Percentiles rank a stretch among this genome's conserved stretches.
Evolutionary conservation across 805 yeast genomes (phyloP).

Genomic region (Cyberlindnera japonica): DNA sequence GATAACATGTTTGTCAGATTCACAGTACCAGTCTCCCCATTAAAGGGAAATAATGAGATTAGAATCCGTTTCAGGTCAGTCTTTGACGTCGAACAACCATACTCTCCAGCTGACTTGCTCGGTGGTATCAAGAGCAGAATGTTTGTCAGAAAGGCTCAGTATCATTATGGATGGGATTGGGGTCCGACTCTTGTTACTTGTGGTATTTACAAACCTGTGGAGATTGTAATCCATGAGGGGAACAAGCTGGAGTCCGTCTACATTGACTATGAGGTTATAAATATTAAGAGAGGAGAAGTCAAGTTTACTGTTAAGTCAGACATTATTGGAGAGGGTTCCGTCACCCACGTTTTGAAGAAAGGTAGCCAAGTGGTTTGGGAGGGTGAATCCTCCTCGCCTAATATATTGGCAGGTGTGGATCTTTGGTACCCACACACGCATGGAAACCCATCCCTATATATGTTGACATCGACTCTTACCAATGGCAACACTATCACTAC

Average conservation of each 20-base stretch:
- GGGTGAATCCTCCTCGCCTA: constrained; percentile 1
- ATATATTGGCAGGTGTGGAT: not conserved
- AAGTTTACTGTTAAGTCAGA: constrained; percentile 10
- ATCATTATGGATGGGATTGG: constrained; percentile 60
- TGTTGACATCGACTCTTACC: constrained; percentile 1
- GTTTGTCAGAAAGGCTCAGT: constrained; percentile 48
- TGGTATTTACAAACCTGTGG: constrained; percentile 18
- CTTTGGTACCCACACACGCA: constrained; percentile 22
- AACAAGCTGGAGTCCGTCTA: constrained; percentile 7
- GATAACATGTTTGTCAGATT: constrained; percentile 43
- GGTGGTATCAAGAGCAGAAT: constrained; percentile 41
- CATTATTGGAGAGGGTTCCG: constrained; percentile 4
- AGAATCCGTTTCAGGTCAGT: constrained; percentile 39
- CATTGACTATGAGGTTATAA: constrained; percentile 13
- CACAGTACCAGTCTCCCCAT: constrained; percentile 27
- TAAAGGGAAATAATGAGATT: constrained; percentile 30
- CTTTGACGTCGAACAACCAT: constrained; percentile 30
- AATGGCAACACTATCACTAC: constrained; percentile 6
- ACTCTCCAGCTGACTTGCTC: constrained; percentile 14
- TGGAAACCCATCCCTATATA: constrained; percentile 15
- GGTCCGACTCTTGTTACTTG: constrained; percentile 33
- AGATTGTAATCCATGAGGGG: constrained; percentile 8
- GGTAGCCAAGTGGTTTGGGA: constrained; percentile 11
- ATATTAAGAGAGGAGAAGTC: constrained; percentile 7
- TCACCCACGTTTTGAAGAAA: constrained; percentile 5